Conservation (phyloP, 2,329 filamentous ascomycete species). For the Phaeosphaeriaceae sp. region DNA sequence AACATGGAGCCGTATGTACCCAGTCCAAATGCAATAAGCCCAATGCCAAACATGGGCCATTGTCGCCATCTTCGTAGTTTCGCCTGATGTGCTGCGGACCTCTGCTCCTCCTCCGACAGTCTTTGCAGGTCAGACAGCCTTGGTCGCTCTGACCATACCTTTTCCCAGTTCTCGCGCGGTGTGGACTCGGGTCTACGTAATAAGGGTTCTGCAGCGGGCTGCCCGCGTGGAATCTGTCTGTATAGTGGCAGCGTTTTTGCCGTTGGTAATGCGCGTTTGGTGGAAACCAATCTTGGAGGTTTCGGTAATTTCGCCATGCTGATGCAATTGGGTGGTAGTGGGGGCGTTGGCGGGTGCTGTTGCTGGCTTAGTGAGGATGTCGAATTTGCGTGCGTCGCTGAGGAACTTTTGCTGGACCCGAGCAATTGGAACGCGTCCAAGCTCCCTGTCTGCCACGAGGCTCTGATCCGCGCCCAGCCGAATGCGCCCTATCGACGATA, state of each 20-base stretch:
- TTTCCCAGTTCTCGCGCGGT: constrained; percentile 23
- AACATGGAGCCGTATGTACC: constrained; percentile 51
- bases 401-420: constrained; percentile 10
- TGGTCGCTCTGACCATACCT: constrained; percentile 35
- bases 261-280: constrained; percentile 27
- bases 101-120: constrained; percentile 37
- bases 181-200: constrained; percentile 19
- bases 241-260: constrained; percentile 23
- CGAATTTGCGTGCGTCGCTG: constrained; percentile 6
- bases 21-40: constrained; percentile 46
- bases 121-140: constrained; percentile 30
- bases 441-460: constrained; percentile 20
- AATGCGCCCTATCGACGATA: constrained; percentile 33
- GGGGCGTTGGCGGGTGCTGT: constrained; percentile 12
- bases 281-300: constrained; percentile 28
- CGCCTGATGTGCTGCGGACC: constrained; percentile 30
- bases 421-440: constrained; percentile 18
- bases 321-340: constrained; percentile 6
- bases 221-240: constrained; percentile 20
- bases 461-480: constrained; percentile 33
- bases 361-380: constrained; percentile 23
- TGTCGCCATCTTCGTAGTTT: constrained; percentile 40
- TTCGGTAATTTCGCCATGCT: constrained; percentile 45
- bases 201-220: constrained; percentile 15
- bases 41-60: constrained; percentile 41